These are phyloP conservation scores for Przewalskia tangutica DNA, from an alignment of 257 asterid species.

Conservation along the genomic window DNA sequence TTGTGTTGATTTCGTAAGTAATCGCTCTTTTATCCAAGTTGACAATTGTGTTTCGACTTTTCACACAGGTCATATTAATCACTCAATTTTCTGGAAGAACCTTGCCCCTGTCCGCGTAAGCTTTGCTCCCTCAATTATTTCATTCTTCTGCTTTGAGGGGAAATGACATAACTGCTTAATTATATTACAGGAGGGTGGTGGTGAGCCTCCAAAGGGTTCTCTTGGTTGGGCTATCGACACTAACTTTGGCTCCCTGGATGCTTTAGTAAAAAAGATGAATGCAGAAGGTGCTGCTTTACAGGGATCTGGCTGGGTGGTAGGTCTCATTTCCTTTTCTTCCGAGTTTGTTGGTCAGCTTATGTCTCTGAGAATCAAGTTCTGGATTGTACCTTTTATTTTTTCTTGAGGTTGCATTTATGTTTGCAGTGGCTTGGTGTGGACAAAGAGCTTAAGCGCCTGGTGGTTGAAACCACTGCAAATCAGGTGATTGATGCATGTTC, in stretches of 20 bases:
- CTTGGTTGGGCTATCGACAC: constrained; percentile 58
- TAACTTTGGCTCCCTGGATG: constrained; percentile 58
- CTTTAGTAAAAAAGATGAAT: constrained; percentile 52
- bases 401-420: neutral
- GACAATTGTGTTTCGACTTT: neutral
- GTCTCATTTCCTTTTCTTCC: constrained; percentile 2
- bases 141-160: neutral
- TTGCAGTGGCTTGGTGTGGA: constrained; percentile 72
- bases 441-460: constrained; percentile 56
- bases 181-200: constrained; percentile 63
- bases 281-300: constrained; percentile 82
- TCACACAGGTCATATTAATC: constrained; percentile 70
- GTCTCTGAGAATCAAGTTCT: neutral
- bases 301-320: constrained; percentile 94
- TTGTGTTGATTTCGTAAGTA: neutral
- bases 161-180: neutral
- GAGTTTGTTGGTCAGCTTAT: neutral
- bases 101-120: constrained; percentile 72
- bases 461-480: constrained; percentile 63
- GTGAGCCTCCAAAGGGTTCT: constrained; percentile 68
- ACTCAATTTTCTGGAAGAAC: constrained; percentile 91
- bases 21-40: neutral
- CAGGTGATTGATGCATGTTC: constrained; percentile 32
- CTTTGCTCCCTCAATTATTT: constrained; percentile 1
- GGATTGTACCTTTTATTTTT: neutral